phyloP scores from a whole-genome alignment of 2,329 filamentous ascomycete species.

The Thermothelomyces thermophilus region DNA sequence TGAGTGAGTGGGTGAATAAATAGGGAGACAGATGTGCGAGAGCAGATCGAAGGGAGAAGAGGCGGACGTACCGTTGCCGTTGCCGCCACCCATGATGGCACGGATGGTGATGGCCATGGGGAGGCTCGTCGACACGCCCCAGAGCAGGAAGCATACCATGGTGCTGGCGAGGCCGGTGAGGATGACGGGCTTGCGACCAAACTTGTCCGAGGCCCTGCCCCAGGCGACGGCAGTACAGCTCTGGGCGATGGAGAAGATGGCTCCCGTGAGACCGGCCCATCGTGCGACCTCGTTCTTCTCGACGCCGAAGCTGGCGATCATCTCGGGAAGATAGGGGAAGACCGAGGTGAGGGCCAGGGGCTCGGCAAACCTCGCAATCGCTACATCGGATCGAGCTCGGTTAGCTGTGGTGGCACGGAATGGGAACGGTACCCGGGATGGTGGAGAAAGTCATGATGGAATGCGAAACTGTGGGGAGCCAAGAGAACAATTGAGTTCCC shows the following conservation, averaged over 20 bases:
- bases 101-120: conserved; percentile 73
- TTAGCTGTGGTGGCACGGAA: conserved; percentile 28
- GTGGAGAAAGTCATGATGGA: neutral
- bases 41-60: neutral
- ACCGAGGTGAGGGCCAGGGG: conserved; percentile 67
- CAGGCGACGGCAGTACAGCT: conserved; percentile 66
- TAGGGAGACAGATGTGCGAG: neutral
- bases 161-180: conserved; percentile 67
- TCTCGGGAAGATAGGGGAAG: conserved; percentile 67
- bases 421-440: conserved; percentile 7
- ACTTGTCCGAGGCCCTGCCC: conserved; percentile 68
- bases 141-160: conserved; percentile 73
- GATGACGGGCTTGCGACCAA: conserved; percentile 78
- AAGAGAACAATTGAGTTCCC: too few species aligned
- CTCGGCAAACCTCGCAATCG: conserved; percentile 72
- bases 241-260: conserved; percentile 66
- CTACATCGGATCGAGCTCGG: conserved; percentile 36
- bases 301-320: conserved; percentile 74
- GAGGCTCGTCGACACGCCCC: conserved; percentile 75
- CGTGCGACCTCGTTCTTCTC: conserved; percentile 65
- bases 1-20: neutral
- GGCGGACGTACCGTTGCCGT: conserved; percentile 63
- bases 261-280: conserved; percentile 71
- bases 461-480: too few species aligned
- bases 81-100: conserved; percentile 72